Conservation (phyloP, 2,329 filamentous ascomycete genomes). For the Fusarium sp. region DNA sequence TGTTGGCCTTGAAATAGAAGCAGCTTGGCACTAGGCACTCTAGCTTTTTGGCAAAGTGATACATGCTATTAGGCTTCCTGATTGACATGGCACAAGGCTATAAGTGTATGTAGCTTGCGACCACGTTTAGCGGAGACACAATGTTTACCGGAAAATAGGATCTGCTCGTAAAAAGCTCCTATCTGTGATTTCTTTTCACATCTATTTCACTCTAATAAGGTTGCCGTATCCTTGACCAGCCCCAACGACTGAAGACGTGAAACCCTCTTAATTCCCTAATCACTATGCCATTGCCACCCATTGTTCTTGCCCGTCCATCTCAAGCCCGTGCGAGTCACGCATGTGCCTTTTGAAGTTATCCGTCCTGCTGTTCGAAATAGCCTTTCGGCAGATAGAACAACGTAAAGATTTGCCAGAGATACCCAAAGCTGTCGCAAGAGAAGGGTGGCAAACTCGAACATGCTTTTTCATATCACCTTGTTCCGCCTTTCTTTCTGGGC, state of each 20-base stretch:
- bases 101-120: too few relatives aligned
- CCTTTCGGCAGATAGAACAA: not conserved
- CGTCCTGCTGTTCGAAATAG: not conserved
- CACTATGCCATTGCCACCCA: not conserved
- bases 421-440: not conserved
- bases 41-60: too few relatives aligned
- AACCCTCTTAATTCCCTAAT: not conserved
- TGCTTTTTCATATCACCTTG: not conserved
- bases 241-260: not conserved
- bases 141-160: too few relatives aligned
- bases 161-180: not conserved
- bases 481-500: not conserved
- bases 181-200: not conserved
- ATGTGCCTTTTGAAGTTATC: not conserved
- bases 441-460: not conserved
- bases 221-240: not conserved
- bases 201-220: not conserved
- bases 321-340: not conserved
- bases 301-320: not conserved
- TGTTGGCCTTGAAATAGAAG: too few relatives aligned
- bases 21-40: too few relatives aligned
- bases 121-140: fast-evolving
- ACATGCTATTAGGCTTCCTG: too few relatives aligned
- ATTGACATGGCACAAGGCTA: too few relatives aligned
- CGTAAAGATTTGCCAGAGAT: not conserved